phyloP scores from a whole-genome alignment of 1,284 basidiomycete genomes.

The Sporisorium scitamineum region DNA sequence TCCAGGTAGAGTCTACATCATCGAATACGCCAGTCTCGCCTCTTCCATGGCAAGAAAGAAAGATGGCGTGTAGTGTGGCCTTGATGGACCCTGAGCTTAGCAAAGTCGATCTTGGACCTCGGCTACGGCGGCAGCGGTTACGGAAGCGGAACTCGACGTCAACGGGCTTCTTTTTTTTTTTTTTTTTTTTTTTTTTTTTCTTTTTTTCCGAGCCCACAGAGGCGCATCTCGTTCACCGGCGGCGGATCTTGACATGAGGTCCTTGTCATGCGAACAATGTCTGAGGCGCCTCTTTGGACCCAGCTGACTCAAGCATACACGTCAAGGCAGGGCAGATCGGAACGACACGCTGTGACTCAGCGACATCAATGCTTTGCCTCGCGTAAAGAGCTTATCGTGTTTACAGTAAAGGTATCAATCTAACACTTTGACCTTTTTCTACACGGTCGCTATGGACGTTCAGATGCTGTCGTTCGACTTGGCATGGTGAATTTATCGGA shows the following conservation, averaged over 20 bases:
- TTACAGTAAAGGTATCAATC: too few species aligned
- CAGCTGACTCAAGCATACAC: slow-evolving; percentile 21
- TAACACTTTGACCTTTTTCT: too few species aligned
- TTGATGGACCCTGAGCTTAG: slow-evolving; percentile 36
- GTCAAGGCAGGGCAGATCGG: neutral
- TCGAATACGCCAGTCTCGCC: slow-evolving; percentile 1
- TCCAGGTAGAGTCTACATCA: slow-evolving; percentile 18
- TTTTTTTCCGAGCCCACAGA: too few species aligned
- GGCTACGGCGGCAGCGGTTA: slow-evolving; percentile 28
- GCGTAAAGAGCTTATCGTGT: neutral
- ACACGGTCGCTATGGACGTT: too few species aligned
- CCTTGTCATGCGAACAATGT: neutral
- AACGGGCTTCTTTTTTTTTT: neutral
- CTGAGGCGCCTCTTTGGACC: slow-evolving; percentile 1
- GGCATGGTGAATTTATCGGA: too few species aligned
- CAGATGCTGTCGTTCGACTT: too few species aligned
- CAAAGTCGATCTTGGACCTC: slow-evolving; percentile 42
- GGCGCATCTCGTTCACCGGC: neutral
- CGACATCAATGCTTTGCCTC: neutral
- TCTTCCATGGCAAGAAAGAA: neutral
- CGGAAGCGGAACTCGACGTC: slow-evolving; percentile 13
- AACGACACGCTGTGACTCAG: slow-evolving; percentile 20
- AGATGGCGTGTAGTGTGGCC: neutral
- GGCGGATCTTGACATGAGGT: neutral
- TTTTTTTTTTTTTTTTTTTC: too few species aligned